Base-by-base conservation (phyloP, 768 basidiomycete genomes). In the Rhodotorula diobovata region DNA sequence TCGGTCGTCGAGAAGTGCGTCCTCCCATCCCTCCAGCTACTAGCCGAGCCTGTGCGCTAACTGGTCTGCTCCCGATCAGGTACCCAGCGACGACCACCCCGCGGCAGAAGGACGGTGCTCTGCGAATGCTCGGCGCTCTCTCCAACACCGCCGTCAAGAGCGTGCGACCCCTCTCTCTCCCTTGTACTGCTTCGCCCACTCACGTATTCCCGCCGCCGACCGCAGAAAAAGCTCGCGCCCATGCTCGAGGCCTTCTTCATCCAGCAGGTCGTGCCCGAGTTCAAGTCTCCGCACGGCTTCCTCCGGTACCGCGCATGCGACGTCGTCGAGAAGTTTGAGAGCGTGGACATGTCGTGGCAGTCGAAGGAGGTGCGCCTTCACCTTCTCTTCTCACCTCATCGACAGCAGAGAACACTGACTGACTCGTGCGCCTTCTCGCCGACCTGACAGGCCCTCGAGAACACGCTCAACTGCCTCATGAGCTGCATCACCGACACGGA, bases 101-200 rank as follows among this genome's bases (percentile, higher is more conserved):
- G 10, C 81, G 85, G 34, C 88, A 93, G 73, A 86, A 87, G 57
- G 94, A 89, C 76, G 93, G 91, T 57, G 93, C 90, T 4, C 83
- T 95, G 48, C 90, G 90, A 76, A 90, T 93, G 85, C 87, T 87
- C 20, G 85, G 88, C 39, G 87, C 87, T 0, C 84, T 94, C 8
- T 88, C 87, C 0, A 86, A 86, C 0, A 88, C 89, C 82, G 89
- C 93, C 76, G 89, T 92, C 87, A 86, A 86, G 63, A 90, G 92
- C 78, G 90, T 90, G 15, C 59, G 75, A 61, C n/a, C 0, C 32
- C n/a, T 30, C 5, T 30, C 46, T 25, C 28, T 61, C 37, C 25
- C 8, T 35, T 23, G 25, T 16, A 37, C 50, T 21, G n/a, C 32
- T 28, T 9, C 28, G 14, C 11, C 7, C 23, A 2, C 34, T 39